These are phyloP conservation scores for Vararia minispora DNA, from an alignment of 768 basidiomycete species.

Conservation along the genomic window DNA sequence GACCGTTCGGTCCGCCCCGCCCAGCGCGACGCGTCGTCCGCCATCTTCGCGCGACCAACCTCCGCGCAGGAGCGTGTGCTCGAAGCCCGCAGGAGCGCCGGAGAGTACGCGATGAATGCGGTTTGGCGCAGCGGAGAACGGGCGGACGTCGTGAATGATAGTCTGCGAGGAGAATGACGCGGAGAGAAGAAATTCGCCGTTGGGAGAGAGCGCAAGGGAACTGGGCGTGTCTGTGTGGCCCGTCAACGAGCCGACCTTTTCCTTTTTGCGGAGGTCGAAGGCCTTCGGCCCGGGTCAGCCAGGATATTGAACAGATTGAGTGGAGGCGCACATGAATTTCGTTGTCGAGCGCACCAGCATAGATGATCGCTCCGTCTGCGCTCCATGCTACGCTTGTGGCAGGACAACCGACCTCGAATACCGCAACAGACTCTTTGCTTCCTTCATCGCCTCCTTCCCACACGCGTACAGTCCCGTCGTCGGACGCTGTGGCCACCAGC, in stretches of 20 bases:
- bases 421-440: slow-evolving; percentile 60
- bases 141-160: slow-evolving; percentile 86
- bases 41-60: slow-evolving; percentile 86
- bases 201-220: slow-evolving; percentile 85
- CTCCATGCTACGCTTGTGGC: slow-evolving; percentile 91
- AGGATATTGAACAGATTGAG: slow-evolving; percentile 3
- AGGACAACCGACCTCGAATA: slow-evolving; percentile 80
- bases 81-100: slow-evolving; percentile 92
- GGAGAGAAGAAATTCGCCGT: slow-evolving; percentile 78
- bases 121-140: slow-evolving; percentile 80
- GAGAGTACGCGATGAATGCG: slow-evolving; percentile 68
- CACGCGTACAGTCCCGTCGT: slow-evolving; percentile 84
- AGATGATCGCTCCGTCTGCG: slow-evolving; percentile 80
- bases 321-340: slow-evolving; percentile 73
- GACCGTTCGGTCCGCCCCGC: slow-evolving; percentile 82
- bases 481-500: slow-evolving; percentile 77
- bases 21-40: slow-evolving; percentile 74
- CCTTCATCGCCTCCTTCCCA: slow-evolving; percentile 85
- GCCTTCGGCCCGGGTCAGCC: slow-evolving; percentile 36
- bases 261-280: slow-evolving; percentile 80
- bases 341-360: slow-evolving; percentile 90
- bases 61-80: slow-evolving; percentile 71
- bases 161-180: slow-evolving; percentile 85
- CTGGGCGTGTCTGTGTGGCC: slow-evolving; percentile 93
- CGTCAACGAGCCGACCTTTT: slow-evolving; percentile 65